These are phyloP conservation scores for Mucor lusitanicus DNA, from an alignment of 371 early-diverging fungal species.

Conservation along the genomic window DNA sequence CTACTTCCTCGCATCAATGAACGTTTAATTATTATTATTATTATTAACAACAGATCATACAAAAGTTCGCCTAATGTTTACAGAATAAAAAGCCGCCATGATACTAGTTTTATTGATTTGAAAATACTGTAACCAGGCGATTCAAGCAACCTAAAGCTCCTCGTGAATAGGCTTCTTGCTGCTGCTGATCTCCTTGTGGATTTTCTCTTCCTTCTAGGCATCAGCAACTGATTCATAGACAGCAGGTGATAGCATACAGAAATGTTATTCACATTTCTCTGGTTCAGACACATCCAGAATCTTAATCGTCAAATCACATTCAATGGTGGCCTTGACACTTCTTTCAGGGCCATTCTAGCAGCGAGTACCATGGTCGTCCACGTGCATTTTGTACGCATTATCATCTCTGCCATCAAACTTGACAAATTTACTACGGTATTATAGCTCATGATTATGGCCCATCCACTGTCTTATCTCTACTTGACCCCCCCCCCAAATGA, in stretches of 20 bases:
- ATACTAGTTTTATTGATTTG: too few relatives aligned
- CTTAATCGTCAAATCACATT: slow-evolving; percentile 72
- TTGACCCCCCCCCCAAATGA: slow-evolving; percentile 70
- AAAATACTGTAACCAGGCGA: too few relatives aligned
- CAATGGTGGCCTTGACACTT: slow-evolving; percentile 46
- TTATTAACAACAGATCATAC: too few relatives aligned
- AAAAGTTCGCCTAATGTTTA: too few relatives aligned
- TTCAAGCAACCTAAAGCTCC: slow-evolving; percentile 12
- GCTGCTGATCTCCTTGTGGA: background rate
- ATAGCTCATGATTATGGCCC: background rate
- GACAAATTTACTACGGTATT: slow-evolving; percentile 30
- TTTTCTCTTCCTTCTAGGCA: background rate
- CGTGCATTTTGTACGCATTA: slow-evolving; percentile 55
- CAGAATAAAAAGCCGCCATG: too few relatives aligned
- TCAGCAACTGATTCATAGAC: slow-evolving; percentile 54
- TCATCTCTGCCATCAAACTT: slow-evolving; percentile 34
- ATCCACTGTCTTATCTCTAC: background rate
- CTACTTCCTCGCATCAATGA: too few relatives aligned
- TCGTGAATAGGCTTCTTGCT: slow-evolving; percentile 15
- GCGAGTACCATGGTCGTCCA: slow-evolving; percentile 69
- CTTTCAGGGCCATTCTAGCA: slow-evolving; percentile 96
- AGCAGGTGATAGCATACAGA: slow-evolving; percentile 73
- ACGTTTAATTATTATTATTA: too few relatives aligned
- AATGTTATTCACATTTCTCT: slow-evolving; percentile 92
- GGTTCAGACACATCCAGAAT: slow-evolving; percentile 82